Evolutionary conservation across 75 land plant genomes (phyloP), one percentile per base, ranked within the genome.

Genomic region (Ceratopteris richardii): DNA sequence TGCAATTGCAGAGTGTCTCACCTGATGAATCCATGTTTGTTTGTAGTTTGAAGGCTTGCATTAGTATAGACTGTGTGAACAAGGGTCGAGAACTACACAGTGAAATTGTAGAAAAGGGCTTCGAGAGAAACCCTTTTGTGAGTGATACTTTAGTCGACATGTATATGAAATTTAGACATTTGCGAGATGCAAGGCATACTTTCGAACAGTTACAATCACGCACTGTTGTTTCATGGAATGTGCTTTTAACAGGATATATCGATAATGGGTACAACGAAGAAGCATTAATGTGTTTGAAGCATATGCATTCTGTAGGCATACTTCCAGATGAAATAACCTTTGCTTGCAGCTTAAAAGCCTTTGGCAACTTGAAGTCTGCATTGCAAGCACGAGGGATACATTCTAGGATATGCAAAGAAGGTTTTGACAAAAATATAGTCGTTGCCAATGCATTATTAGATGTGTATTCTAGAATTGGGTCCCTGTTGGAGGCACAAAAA

Each of bases 51-150:
- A 57, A 30, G 59, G 59, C 42, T 10, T 52, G 54, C 27, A 26
- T 13, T 4, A 52, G 28, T 3, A 11, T 52, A 23, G 27, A 11
- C 28, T 23, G 28, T 14, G 14, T 22, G 5, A 23, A 52, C 14
- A 26, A 23, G 16, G 86, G 86, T 0, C 24, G 51, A 3, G 54
- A 62, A 36, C 60, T 83, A 10, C 79, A 83, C 29, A 23, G 10
- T 28, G 18, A 30, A 25, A 73, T 66, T 22, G 25, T 46, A 2
- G 52, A 11, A 10, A 59, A 22, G 17, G 66, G 69, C 14, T 0
- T 66, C 0, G 25, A 59, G 19, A 33, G n/a, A n/a, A 33, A 66
- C 53, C 11, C 42, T n/a, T 14, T 62, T 44, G 26, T 66, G 19
- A 52, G 69, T 10, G 28, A 27, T n/a, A 27, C 48, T 17, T 13